phyloP scores from a whole-genome alignment of 163 green algal genomes.

The Chlamydomonas reinhardtii region DNA sequence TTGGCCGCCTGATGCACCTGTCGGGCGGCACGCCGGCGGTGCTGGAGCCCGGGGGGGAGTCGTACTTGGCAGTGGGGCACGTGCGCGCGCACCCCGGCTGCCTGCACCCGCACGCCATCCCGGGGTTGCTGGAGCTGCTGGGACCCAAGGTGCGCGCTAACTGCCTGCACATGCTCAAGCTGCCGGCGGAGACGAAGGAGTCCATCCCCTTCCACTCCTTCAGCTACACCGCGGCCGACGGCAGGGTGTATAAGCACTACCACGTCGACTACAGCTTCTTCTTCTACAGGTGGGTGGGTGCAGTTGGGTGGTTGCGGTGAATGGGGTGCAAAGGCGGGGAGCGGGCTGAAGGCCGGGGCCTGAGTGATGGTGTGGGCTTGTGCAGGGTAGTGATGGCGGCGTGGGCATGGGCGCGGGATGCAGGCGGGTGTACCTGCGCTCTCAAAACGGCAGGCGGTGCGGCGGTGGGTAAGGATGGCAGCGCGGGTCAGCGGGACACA shows the following conservation, averaged over 20 bases:
- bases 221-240: neutral
- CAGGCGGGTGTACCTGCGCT: too few relatives aligned
- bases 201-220: slow-evolving; percentile 34
- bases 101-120: slow-evolving; percentile 28
- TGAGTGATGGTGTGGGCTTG: too few relatives aligned
- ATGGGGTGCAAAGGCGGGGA: too few relatives aligned
- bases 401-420: neutral
- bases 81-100: slow-evolving; percentile 14
- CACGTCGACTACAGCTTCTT: slow-evolving; percentile 45
- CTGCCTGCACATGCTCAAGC: slow-evolving; percentile 37
- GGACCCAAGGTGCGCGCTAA: neutral
- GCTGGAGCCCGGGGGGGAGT: neutral
- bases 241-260: slow-evolving; percentile 24
- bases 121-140: slow-evolving; percentile 2
- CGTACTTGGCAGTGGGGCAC: slow-evolving; percentile 14
- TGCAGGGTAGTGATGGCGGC: too few relatives aligned
- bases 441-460: too few relatives aligned
- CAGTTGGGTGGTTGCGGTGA: neutral
- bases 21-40: slow-evolving; percentile 24
- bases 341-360: too few relatives aligned
- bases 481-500: too few relatives aligned
- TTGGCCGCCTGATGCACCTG: slow-evolving; percentile 18
- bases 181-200: slow-evolving; percentile 1
- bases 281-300: slow-evolving; percentile 14
- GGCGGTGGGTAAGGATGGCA: too few relatives aligned